Conservation (phyloP, 2,329 filamentous ascomycete genomes). For the Pseudomassariella vexata region DNA sequence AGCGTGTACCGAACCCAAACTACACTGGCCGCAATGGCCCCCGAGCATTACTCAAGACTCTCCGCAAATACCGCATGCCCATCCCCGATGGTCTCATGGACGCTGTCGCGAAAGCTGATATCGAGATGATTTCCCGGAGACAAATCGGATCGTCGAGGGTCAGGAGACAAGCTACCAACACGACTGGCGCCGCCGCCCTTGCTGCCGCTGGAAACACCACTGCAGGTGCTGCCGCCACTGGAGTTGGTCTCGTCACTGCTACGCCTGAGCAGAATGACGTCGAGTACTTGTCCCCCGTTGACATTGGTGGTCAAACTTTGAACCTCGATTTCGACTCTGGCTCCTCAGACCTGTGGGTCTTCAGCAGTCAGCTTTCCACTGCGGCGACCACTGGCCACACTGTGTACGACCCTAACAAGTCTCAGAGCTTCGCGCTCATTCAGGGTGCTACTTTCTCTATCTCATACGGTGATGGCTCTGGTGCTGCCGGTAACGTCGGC, state of each 20-base stretch:
- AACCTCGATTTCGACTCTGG: slow-evolving; percentile 29
- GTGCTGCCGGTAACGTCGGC: slow-evolving; percentile 24
- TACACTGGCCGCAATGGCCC: slow-evolving; percentile 22
- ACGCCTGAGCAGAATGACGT: slow-evolving; percentile 23
- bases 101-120: slow-evolving; percentile 13
- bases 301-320: slow-evolving; percentile 24
- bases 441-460: slow-evolving; percentile 23
- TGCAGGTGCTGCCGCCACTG: slow-evolving; percentile 11
- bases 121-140: slow-evolving; percentile 21
- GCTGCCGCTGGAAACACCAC: slow-evolving; percentile 8
- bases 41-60: slow-evolving; percentile 21
- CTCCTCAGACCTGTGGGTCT: slow-evolving; percentile 29
- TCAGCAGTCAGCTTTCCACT: slow-evolving; percentile 25
- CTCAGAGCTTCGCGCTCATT: slow-evolving; percentile 22
- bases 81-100: slow-evolving; percentile 18
- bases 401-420: slow-evolving; percentile 20
- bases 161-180: slow-evolving; percentile 4
- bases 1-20: slow-evolving; percentile 23
- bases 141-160: slow-evolving; percentile 6
- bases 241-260: slow-evolving; percentile 18
- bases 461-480: slow-evolving; percentile 27
- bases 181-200: slow-evolving; percentile 6
- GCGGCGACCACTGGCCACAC: slow-evolving; percentile 20
- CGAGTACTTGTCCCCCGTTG: slow-evolving; percentile 26
- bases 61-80: slow-evolving; percentile 26